Evolutionary conservation across 2,329 filamentous ascomycete genomes (phyloP), one percentile per base, ranked within the genome.

Genomic region (Claviceps purpurea): DNA sequence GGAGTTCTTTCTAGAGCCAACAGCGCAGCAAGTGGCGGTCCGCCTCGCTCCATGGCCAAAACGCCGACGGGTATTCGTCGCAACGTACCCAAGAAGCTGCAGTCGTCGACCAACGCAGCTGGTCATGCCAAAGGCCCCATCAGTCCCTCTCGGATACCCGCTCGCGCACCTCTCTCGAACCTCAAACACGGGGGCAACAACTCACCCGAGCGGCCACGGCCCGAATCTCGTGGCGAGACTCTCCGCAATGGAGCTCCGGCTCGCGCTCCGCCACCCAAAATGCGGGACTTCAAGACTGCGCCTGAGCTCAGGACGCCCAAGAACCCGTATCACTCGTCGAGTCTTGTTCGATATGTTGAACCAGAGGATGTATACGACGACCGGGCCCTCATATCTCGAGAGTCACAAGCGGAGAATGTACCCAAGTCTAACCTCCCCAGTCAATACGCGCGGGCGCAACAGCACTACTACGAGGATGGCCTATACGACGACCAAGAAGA

Each of bases 361-460:
- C 87, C 87, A 0, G 91, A 96, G 61, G 91, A 96, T 60, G 84
- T 88, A 0, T 96, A 95, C 61, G 84, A 91, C 60, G 89, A 91
- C 61, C 62, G 68, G 26, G 65, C 63, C 63, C 65, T 52, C 34
- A 61, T 60, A 13, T 54, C 68, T 58, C 47, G 64, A 59, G 44
- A 64, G 30, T 30, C 63, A 60, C 68, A 62, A 63, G 62, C 13
- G 8, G 30, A 30, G 30, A 30, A 30, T 30, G 8, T 30, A 8
- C 64, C 66, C 43, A 70, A 72, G 56, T 71, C 73, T 60, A 70
- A 67, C 46, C 60, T 61, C 38, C 68, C 69, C 14, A 63, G 66
- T 43, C 62, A 58, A 42, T 62, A 58, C 54, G 60, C 58, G 8
- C 63, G 62, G 13, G 57, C 55, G 20, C 65, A 60, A 52, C 65